phyloP scores from a whole-genome alignment of 192 early-diverging fungal genomes.

The Entomortierella parvispora region DNA sequence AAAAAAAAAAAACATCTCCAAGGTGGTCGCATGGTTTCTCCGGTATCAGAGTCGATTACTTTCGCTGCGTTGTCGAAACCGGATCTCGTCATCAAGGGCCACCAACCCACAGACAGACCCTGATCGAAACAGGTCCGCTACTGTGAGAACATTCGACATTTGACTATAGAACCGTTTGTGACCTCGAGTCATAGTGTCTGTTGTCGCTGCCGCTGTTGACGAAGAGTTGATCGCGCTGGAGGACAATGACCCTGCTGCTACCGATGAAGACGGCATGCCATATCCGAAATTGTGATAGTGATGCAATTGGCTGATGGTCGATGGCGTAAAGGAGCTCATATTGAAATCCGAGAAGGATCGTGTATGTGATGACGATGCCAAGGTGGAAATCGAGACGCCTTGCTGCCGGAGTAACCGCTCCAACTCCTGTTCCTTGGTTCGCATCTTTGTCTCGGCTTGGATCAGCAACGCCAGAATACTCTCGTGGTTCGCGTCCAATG shows the following conservation, averaged over 20 bases:
- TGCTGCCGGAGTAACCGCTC: constrained; percentile 36
- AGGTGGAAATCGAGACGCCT: constrained; percentile 9
- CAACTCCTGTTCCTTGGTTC: constrained; percentile 32
- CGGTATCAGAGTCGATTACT: constrained; percentile 39
- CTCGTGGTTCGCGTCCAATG: constrained; percentile 40
- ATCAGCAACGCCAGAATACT: constrained; percentile 28
- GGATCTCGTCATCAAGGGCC: constrained; percentile 48
- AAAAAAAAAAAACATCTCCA: too few relatives aligned
- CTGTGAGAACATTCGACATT: constrained; percentile 39
- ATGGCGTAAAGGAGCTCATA: neutral
- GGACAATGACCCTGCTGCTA: neutral
- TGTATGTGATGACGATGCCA: constrained; percentile 13
- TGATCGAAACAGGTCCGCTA: constrained; percentile 41
- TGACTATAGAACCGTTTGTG: constrained; percentile 49
- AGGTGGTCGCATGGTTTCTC: too few relatives aligned
- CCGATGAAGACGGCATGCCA: neutral
- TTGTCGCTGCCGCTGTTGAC: neutral
- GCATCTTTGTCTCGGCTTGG: constrained; percentile 40
- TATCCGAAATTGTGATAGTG: too few relatives aligned
- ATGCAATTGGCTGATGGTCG: too few relatives aligned
- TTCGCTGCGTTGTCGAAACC: constrained; percentile 42
- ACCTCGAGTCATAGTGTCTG: constrained; percentile 16
- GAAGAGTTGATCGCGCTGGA: neutral
- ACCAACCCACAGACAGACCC: constrained; percentile 45
- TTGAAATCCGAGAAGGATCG: constrained; percentile 3